Base-by-base conservation (phyloP, 176 grass and related monocot genomes). In the Avena insularis region DNA sequence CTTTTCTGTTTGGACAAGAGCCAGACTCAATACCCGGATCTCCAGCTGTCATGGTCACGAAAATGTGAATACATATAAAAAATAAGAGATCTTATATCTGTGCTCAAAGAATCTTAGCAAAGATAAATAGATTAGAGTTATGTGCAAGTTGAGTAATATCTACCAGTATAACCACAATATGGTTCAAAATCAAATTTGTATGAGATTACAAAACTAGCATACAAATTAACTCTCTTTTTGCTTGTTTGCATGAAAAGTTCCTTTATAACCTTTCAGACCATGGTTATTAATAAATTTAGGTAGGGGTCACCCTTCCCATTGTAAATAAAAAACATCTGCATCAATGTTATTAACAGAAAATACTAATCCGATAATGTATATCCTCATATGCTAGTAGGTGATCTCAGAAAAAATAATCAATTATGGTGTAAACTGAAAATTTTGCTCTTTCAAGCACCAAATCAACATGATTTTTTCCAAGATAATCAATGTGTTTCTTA, bases 1-100 rank as follows among this genome's bases (percentile, higher is more conserved):
- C 97, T 90, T 91, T 98, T 76, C 94, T 94, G 21, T 98, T 94
- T 84, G 93, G 92, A 75, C 97, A 98, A 64, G 94, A 85, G 81
- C 94, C 89, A 46, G 92, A 90, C 62, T 81, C 79, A 48, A 98
- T 90, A 64, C 97, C 97, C 69, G 94, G 94, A 89, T 98, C 97
- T 81, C 97, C 97, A 93, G 97, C 97, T 98, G 93, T 82, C 78
- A 89, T 79, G 50, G 56, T 83, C 72, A 82, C 4, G 1, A 35
- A 55, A 79, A 71, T 47, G 45, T 62, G 5, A 82, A 27, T 63
- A 56, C 12, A 2, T 55, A 63, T 35, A 46, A 9, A 85, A 60
- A 25, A 46, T 20, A 70, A 81, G 43, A 31, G 29, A 76, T 84
- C 58, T 60, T 53, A 43, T 60, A 35, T 61, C 51, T 48, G 25